These are phyloP conservation scores for Jaapia argillacea DNA, from an alignment of 768 basidiomycete genomes.

Conservation along the genomic window DNA sequence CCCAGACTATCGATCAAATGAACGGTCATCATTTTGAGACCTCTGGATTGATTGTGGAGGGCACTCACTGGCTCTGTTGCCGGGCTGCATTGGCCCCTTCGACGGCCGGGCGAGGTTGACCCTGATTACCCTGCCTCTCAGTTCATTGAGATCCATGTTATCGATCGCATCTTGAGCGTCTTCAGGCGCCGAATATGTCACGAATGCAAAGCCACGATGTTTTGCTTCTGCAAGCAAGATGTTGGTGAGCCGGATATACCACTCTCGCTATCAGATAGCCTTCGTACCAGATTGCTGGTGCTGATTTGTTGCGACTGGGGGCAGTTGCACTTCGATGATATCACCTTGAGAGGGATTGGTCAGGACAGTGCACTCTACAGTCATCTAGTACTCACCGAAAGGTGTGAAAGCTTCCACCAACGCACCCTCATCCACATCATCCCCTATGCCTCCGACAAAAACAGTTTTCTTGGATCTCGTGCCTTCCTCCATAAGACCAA, in stretches of 20 bases:
- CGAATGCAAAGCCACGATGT: slow-evolving; percentile 90
- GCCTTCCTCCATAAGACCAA: slow-evolving; percentile 73
- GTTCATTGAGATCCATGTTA: slow-evolving; percentile 96
- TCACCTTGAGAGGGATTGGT: slow-evolving; percentile 46
- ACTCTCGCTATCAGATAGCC: slow-evolving; percentile 3
- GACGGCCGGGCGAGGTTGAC: slow-evolving; percentile 81
- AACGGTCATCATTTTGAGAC: neutral
- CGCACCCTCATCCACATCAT: slow-evolving; percentile 71
- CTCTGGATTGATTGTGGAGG: slow-evolving; percentile 3
- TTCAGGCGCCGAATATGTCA: slow-evolving; percentile 69
- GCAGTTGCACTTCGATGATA: slow-evolving; percentile 86
- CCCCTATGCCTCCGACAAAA: slow-evolving; percentile 74
- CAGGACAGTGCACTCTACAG: slow-evolving; percentile 3
- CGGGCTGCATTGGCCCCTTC: slow-evolving; percentile 55
- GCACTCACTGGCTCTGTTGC: slow-evolving; percentile 67
- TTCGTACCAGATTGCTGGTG: slow-evolving; percentile 47
- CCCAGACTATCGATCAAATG: slow-evolving; percentile 61
- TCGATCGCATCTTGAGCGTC: slow-evolving; percentile 97
- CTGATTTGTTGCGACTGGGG: slow-evolving; percentile 66
- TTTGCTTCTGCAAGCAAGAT: slow-evolving; percentile 41
- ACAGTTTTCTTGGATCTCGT: slow-evolving; percentile 79
- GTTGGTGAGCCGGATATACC: slow-evolving; percentile 4
- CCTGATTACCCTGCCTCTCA: slow-evolving; percentile 65
- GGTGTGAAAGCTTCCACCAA: slow-evolving; percentile 77
- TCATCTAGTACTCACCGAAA: slow-evolving; percentile 55